phyloP scores from a whole-genome alignment of 371 early-diverging fungal genomes.

The Mucor mucedo region DNA sequence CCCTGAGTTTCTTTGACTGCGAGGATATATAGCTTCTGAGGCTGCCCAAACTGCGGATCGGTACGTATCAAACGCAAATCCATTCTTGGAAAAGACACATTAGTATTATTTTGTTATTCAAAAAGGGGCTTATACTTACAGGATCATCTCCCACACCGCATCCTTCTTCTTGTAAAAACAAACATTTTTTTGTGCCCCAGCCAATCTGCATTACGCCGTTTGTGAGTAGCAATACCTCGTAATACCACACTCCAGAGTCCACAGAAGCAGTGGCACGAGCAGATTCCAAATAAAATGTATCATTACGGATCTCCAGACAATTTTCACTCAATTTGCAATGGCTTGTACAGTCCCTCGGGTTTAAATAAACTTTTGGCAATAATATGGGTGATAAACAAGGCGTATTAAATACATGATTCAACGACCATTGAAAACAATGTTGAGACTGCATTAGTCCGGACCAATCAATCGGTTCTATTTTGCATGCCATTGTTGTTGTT shows the following conservation, averaged over 20 bases:
- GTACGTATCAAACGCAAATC: slow-evolving; percentile 59
- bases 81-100: slow-evolving; percentile 37
- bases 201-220: slow-evolving; percentile 68
- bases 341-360: slow-evolving; percentile 39
- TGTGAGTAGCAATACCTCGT: slow-evolving; percentile 59
- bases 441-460: slow-evolving; percentile 5
- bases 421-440: slow-evolving; percentile 9
- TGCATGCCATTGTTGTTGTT: background rate
- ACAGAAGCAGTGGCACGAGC: slow-evolving; percentile 39
- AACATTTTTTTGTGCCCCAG: slow-evolving; percentile 63
- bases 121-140: slow-evolving; percentile 31
- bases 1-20: background rate
- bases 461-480: background rate
- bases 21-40: slow-evolving; percentile 3
- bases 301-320: slow-evolving; percentile 45
- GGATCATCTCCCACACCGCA: slow-evolving; percentile 63
- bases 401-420: slow-evolving; percentile 6
- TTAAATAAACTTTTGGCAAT: slow-evolving; percentile 29
- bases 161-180: slow-evolving; percentile 65
- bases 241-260: slow-evolving; percentile 53
- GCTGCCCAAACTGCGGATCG: slow-evolving; percentile 15
- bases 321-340: slow-evolving; percentile 45
- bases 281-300: slow-evolving; percentile 49
- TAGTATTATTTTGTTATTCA: background rate
- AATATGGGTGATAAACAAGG: background rate